A percentile compares a stretch with the other conserved stretches of the same genome.
phyloP scores from a whole-genome alignment of 768 basidiomycete genomes.

The Butyriboletus loyo region DNA sequence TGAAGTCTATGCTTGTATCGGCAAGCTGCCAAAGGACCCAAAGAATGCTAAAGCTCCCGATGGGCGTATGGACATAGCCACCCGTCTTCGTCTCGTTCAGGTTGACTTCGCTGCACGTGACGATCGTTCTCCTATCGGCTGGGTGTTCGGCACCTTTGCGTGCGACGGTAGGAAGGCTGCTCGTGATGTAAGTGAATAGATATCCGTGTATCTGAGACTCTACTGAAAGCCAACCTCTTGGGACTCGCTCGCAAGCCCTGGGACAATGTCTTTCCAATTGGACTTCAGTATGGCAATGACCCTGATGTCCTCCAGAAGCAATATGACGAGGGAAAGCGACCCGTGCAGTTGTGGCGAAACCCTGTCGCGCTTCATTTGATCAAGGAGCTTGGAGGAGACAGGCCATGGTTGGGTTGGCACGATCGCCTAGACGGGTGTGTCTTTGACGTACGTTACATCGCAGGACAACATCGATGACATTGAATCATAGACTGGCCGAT shows the following conservation, averaged over 20 bases:
- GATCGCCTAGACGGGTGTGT: not conserved
- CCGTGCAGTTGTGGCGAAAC: not conserved
- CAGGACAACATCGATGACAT: not conserved
- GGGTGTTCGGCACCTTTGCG: constrained; percentile 1
- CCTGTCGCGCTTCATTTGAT: not conserved
- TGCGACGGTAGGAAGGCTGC: not conserved
- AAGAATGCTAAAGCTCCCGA: not conserved
- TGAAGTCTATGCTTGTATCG: not conserved
- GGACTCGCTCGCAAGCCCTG: not conserved
- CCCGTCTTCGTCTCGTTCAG: not conserved
- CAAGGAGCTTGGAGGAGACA: not conserved
- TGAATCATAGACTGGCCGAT: not conserved
- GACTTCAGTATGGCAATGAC: constrained; percentile 1
- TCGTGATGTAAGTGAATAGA: not conserved
- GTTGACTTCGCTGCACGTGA: constrained; percentile 1
- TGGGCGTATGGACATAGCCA: not conserved
- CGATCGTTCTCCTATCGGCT: not conserved
- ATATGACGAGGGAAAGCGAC: not conserved
- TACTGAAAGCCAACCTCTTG: not conserved
- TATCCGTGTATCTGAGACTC: not conserved
- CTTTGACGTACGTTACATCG: not conserved
- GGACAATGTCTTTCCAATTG: not conserved
- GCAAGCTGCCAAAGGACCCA: not conserved
- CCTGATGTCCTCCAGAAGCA: not conserved
- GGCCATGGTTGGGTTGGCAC: constrained; percentile 7